Evolutionary conservation across 108 stramenopile species (phyloP).

Genomic region (Bacterosira constricta): DNA sequence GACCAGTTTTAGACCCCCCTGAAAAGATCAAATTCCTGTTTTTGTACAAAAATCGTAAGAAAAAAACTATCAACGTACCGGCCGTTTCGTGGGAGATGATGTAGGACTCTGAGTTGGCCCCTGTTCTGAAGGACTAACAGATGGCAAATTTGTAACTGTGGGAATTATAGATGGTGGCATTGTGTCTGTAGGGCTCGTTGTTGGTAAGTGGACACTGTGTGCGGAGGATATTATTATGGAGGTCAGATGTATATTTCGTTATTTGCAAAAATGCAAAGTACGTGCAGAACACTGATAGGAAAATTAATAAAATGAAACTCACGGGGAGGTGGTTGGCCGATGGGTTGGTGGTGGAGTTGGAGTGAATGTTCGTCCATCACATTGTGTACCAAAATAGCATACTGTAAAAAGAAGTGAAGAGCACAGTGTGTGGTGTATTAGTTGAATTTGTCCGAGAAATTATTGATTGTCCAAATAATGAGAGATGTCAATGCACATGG

Average conservation of each 20-base stretch:
- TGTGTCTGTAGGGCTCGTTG: slow-evolving; percentile 4
- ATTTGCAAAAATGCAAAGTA: too few species aligned
- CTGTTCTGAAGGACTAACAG: slow-evolving; percentile 7
- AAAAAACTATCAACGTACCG: slow-evolving; percentile 3
- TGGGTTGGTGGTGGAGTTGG: slow-evolving; percentile 18
- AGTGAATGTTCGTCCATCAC: slow-evolving; percentile 24
- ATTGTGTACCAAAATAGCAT: slow-evolving; percentile 33
- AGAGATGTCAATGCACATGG: too few species aligned
- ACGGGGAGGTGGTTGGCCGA: background rate
- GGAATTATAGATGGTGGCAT: slow-evolving; percentile 5
- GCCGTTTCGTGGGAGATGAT: slow-evolving; percentile 24
- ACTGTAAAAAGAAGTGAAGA: slow-evolving; percentile 1
- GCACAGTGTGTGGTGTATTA: too few species aligned
- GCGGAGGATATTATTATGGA: background rate
- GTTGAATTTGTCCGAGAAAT: background rate
- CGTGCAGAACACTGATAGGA: background rate
- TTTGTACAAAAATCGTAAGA: background rate
- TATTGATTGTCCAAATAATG: background rate
- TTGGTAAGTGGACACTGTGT: background rate
- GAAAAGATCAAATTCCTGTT: too few species aligned
- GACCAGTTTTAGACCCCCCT: too few species aligned
- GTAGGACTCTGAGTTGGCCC: slow-evolving; percentile 34
- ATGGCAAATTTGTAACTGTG: background rate
- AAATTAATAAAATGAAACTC: background rate
- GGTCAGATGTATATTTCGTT: background rate